Conservation (phyloP, 768 basidiomycete genomes). For the Nidularia sp. region DNA sequence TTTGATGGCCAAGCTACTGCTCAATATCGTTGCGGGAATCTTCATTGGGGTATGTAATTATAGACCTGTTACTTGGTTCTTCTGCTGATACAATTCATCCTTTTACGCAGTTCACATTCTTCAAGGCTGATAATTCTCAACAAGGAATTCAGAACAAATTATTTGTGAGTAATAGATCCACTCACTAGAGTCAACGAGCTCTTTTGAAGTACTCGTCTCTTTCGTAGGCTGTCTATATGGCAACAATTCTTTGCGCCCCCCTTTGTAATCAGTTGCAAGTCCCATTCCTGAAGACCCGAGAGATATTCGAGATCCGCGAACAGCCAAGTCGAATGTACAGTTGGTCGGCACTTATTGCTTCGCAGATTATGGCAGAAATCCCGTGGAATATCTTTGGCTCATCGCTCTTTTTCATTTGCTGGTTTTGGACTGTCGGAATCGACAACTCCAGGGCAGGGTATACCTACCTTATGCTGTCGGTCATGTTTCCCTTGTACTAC, state of each 20-base stretch:
- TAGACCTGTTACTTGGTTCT: too few species aligned
- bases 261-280: slow-evolving; percentile 63
- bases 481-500: slow-evolving; percentile 58
- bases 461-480: slow-evolving; percentile 48
- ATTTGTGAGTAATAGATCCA: slow-evolving; percentile 37
- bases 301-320: slow-evolving; percentile 66
- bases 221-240: slow-evolving; percentile 50
- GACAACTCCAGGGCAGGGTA: slow-evolving; percentile 49
- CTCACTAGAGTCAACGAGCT: slow-evolving; percentile 4
- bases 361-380: slow-evolving; percentile 52
- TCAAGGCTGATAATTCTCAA: slow-evolving; percentile 44
- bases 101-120: slow-evolving; percentile 47
- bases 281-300: slow-evolving; percentile 52
- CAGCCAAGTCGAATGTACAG: slow-evolving; percentile 61
- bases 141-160: slow-evolving; percentile 65
- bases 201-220: not conserved
- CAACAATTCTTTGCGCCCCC: slow-evolving; percentile 46
- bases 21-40: slow-evolving; percentile 51
- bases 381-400: slow-evolving; percentile 62
- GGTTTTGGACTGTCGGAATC: slow-evolving; percentile 72
- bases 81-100: too few species aligned
- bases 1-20: slow-evolving; percentile 51
- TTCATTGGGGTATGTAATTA: slow-evolving; percentile 33
- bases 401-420: slow-evolving; percentile 56
- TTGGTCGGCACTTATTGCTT: slow-evolving; percentile 55